Percentiles rank a stretch among this genome's conserved stretches.
phyloP scores from a whole-genome alignment of 2,329 filamentous ascomycete species.

The Magnaporthiopsis poae region DNA sequence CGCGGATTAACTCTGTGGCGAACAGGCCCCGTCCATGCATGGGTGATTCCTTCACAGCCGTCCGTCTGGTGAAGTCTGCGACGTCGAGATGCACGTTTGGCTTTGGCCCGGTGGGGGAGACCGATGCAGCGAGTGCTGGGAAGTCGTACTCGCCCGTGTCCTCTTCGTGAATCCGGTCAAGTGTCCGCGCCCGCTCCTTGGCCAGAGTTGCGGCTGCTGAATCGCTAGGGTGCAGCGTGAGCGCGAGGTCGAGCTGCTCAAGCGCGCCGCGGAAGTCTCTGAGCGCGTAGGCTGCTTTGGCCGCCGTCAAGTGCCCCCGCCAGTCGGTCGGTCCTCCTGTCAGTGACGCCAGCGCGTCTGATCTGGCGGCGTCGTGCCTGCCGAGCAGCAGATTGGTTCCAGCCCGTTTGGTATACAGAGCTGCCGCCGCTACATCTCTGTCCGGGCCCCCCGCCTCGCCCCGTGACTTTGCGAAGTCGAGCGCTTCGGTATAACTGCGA shows the following conservation, averaged over 20 bases:
- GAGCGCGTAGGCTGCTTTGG: constrained; percentile 25
- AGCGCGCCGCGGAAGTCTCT: constrained; percentile 19
- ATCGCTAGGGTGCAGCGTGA: constrained; percentile 14
- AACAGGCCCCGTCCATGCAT: constrained; percentile 33
- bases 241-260: constrained; percentile 17
- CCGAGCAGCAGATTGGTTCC: constrained; percentile 24
- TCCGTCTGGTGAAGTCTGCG: constrained; percentile 25
- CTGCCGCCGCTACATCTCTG: constrained; percentile 6
- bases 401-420: constrained; percentile 22
- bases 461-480: constrained; percentile 15
- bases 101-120: constrained; percentile 8
- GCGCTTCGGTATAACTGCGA: constrained; percentile 24
- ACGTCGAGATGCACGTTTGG: constrained; percentile 20
- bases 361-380: constrained; percentile 23
- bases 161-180: constrained; percentile 20
- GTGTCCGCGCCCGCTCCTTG: constrained; percentile 17
- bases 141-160: constrained; percentile 21
- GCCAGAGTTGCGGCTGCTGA: constrained; percentile 10
- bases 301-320: constrained; percentile 25
- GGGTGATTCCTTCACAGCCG: constrained; percentile 21
- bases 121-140: constrained; percentile 15
- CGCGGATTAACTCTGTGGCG: constrained; percentile 24
- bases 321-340: constrained; percentile 18
- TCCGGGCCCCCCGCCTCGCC: constrained; percentile 12
- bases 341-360: constrained; percentile 23